Evolutionary conservation across 495 filamentous ascomycete genomes (phyloP).

Genomic region (Apodospora peruviana): DNA sequence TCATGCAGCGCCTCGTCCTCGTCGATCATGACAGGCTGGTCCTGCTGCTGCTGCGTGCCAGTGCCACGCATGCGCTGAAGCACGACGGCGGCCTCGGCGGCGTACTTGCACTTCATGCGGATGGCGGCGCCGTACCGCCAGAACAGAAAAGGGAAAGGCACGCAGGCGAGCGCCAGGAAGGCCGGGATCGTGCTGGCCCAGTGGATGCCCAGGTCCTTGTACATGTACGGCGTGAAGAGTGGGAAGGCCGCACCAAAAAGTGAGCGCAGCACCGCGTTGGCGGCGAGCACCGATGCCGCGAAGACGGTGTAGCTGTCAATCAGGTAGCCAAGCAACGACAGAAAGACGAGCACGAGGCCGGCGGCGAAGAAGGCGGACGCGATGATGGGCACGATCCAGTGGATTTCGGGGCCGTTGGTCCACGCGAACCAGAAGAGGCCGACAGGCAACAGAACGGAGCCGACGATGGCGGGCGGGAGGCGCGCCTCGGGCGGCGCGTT

Average conservation of each 20-base stretch:
- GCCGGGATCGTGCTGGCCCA: constrained; percentile 76
- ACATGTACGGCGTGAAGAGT: constrained; percentile 77
- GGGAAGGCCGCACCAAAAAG: constrained; percentile 80
- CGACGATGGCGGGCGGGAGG: constrained; percentile 69
- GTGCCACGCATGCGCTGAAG: constrained; percentile 35
- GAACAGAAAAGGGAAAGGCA: constrained; percentile 78
- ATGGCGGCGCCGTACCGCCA: constrained; percentile 67
- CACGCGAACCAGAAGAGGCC: constrained; percentile 60
- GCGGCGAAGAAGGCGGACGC: constrained; percentile 43
- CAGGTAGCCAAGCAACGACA: constrained; percentile 73
- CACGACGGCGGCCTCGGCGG: constrained; percentile 56
- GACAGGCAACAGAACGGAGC: constrained; percentile 43
- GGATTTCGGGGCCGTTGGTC: constrained; percentile 43
- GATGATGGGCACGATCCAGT: constrained; percentile 49
- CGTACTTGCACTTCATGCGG: constrained; percentile 67
- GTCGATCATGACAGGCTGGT: constrained; percentile 5
- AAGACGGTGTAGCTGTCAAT: constrained; percentile 78
- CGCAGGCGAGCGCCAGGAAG: constrained; percentile 67
- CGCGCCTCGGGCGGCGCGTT: constrained; percentile 70
- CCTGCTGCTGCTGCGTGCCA: too few relatives aligned
- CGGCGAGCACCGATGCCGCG: constrained; percentile 74
- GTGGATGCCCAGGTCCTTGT: constrained; percentile 67
- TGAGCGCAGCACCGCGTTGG: constrained; percentile 62
- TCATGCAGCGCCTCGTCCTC: constrained; percentile 5
- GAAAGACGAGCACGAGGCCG: constrained; percentile 55